Percentiles rank a stretch among this genome's conserved stretches.
These are phyloP conservation scores for Gossypioides kirkii DNA, from an alignment of 345 rosid genomes.

Conservation along the genomic window DNA sequence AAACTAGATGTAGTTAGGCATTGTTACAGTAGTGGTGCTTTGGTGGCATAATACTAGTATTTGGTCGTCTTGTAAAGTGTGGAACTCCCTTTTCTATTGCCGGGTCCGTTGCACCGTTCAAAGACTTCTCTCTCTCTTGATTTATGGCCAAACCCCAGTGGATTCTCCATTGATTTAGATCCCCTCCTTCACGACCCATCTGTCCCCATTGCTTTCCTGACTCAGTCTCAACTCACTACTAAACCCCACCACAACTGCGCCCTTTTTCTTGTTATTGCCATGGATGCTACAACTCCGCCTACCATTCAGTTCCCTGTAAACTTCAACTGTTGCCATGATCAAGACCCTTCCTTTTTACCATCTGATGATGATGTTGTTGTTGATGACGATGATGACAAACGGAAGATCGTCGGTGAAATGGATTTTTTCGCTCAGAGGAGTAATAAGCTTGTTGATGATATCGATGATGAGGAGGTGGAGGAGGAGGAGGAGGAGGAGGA, in stretches of 20 bases:
- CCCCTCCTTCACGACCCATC: conserved; percentile 32
- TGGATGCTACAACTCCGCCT: conserved; percentile 27
- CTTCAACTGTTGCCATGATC: background rate
- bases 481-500: no score
- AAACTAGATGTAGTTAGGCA: no score
- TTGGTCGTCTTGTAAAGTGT: conserved; percentile 41
- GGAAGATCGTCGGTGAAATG: background rate
- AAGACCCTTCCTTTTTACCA: background rate
- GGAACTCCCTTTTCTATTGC: conserved; percentile 43
- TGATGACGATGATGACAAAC: no score
- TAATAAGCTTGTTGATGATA: background rate
- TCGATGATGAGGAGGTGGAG: background rate
- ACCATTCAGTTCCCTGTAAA: conserved; percentile 43
- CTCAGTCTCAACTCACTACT: no score
- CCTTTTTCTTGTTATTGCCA: background rate
- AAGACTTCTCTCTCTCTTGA: conserved; percentile 28
- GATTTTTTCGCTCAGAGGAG: conserved; percentile 1
- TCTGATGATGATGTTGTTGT: no score
- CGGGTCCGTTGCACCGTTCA: conserved; percentile 62
- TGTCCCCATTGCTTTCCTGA: conserved; percentile 40
- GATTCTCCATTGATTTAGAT: conserved; percentile 65
- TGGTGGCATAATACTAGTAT: background rate
- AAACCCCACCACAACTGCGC: no score
- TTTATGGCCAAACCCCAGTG: conserved; percentile 54
- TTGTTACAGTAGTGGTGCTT: no score